Conservation (phyloP, 345 rosid species). For the Acer negundo region DNA sequence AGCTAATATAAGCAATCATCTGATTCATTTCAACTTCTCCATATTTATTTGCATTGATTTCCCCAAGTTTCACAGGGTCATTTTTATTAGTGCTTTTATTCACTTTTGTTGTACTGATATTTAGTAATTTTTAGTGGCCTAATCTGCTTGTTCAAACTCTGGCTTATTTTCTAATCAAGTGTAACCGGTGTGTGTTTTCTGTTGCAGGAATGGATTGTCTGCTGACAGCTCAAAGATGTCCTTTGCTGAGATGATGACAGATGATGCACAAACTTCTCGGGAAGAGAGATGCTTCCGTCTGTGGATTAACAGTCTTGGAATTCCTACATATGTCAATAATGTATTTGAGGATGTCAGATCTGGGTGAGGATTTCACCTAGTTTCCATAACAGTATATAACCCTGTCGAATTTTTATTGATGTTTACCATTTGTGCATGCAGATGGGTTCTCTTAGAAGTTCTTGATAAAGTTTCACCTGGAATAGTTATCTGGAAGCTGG, state of each 20-base stretch:
- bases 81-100: background rate
- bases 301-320: slow-evolving; percentile 97
- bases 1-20: background rate
- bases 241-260: slow-evolving; percentile 98
- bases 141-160: background rate
- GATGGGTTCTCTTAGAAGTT: slow-evolving; percentile 92
- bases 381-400: background rate
- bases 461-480: slow-evolving; percentile 74
- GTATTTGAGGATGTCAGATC: slow-evolving; percentile 90
- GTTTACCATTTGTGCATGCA: slow-evolving; percentile 36
- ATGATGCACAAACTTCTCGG: slow-evolving; percentile 88
- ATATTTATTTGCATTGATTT: slow-evolving; percentile 5
- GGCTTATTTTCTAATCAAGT: slow-evolving; percentile 1
- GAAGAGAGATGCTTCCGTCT: slow-evolving; percentile 98
- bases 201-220: slow-evolving; percentile 84
- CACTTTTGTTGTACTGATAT: background rate
- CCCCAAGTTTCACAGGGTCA: background rate
- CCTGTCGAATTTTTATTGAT: slow-evolving; percentile 16
- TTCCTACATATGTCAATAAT: slow-evolving; percentile 74
- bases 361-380: slow-evolving; percentile 56
- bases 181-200: slow-evolving; percentile 20
- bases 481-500: slow-evolving; percentile 82
- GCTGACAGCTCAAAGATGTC: slow-evolving; percentile 61
- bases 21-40: background rate
- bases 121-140: background rate